Base-by-base conservation (phyloP, 2,329 filamentous ascomycete species). In the Neopestalotiopsis rosae region DNA sequence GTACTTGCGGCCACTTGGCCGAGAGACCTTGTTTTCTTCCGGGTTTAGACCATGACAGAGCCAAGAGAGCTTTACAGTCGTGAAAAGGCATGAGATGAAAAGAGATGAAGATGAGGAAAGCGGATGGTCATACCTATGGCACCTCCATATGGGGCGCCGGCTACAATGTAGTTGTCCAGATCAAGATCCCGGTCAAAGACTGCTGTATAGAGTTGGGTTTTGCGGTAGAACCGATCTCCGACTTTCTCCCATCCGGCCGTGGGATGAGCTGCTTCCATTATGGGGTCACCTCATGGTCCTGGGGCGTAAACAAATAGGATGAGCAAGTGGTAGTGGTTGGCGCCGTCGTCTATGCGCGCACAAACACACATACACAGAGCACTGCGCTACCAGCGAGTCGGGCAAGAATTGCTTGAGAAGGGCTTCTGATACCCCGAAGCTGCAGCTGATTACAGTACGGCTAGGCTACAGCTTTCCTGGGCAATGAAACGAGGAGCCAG, bases 191-290 rank as follows among this genome's bases (percentile, higher is more conserved):
- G 89, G 81, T 97, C 94, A 80, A 98, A 99, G 72, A 98, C 89
- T 73, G 91, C 92, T 70, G 94, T 95, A 85, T 98, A 99, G 70
- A 97, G 89, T 81, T 95, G 93, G 68, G 93, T 91, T 85, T 97
- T 98, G 80, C 95, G 93, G 84, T 98, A 99, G 86, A 97, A 98
- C 77, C 90, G 92, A 81, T 97, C 93, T 78, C 94, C 96, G 73
- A 98, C 90, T 81, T 90, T 92, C 85, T 97, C 94, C 96, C 96
- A 99, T 81, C 95, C 94, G 76, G 94, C 92, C 75, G 94, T 94
- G 77, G 95, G 87, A 81, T 88, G 86, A 77, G 86, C 82, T 72
- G 83, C 81, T 75, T 89, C 88, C 88, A 90, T 90, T 64, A 72
- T 80, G 58, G 69, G 34, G 73, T 78, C 73, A 79, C 77, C 71